Percentiles rank a stretch among this genome's conserved stretches.
Evolutionary conservation across 2,329 filamentous ascomycete genomes (phyloP).

Genomic region (Claviceps maximensis): DNA sequence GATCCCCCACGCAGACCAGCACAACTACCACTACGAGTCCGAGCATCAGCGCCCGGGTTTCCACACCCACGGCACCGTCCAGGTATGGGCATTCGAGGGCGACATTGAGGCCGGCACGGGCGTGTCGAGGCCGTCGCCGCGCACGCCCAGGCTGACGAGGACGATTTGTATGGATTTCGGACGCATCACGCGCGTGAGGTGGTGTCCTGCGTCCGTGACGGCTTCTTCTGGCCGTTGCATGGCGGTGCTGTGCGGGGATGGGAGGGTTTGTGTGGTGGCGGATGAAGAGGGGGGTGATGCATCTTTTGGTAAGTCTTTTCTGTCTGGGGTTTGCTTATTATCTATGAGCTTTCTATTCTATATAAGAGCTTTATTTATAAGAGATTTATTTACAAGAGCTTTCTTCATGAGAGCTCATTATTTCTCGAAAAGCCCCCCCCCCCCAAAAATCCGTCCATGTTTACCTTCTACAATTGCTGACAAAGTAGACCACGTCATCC

Average conservation of each 20-base stretch:
- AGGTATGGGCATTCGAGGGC: slow-evolving; percentile 36
- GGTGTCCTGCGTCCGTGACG: slow-evolving; percentile 17
- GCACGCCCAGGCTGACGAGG: slow-evolving; percentile 25
- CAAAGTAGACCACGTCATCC: not conserved
- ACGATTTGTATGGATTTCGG: slow-evolving; percentile 38
- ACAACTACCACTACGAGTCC: slow-evolving; percentile 25
- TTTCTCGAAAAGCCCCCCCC: no score
- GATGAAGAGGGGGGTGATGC: slow-evolving; percentile 13
- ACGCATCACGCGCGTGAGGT: slow-evolving; percentile 35
- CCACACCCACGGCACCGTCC: slow-evolving; percentile 32
- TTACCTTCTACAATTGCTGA: not conserved
- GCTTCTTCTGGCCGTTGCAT: slow-evolving; percentile 31
- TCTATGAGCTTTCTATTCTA: not conserved
- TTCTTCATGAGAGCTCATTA: no score
- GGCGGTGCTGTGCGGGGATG: slow-evolving; percentile 38
- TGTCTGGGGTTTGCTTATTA: slow-evolving; percentile 8
- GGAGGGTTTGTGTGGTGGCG: slow-evolving; percentile 35
- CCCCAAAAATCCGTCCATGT: no score
- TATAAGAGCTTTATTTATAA: no score
- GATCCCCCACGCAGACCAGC: slow-evolving; percentile 37
- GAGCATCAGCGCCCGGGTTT: slow-evolving; percentile 24
- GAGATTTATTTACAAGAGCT: no score
- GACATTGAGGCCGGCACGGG: no score
- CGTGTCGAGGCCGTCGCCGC: slow-evolving; percentile 20
- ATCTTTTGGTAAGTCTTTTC: slow-evolving; percentile 24